A percentile compares a stretch with the other conserved stretches of the same genome.
phyloP scores from a whole-genome alignment of 192 early-diverging fungal genomes.

The Podila epicladia region DNA sequence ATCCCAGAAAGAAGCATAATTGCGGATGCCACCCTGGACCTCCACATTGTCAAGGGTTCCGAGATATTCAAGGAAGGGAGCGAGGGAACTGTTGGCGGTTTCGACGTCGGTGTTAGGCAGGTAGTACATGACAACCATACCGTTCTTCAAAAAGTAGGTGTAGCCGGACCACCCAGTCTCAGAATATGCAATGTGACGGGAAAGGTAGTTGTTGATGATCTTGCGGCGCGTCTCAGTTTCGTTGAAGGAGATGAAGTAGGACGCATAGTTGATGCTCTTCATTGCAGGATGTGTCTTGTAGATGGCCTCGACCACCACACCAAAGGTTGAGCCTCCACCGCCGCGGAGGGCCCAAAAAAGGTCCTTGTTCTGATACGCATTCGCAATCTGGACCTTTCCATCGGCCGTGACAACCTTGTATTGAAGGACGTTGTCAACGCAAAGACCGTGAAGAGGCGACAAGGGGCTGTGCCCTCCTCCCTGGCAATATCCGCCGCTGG shows the following conservation, averaged over 20 bases:
- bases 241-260: neutral
- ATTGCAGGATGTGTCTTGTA: constrained; percentile 24
- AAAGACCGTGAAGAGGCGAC: constrained; percentile 57
- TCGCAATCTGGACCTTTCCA: constrained; percentile 52
- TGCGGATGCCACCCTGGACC: neutral
- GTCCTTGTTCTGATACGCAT: constrained; percentile 54
- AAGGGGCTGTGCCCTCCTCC: constrained; percentile 62
- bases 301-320: constrained; percentile 37
- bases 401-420: constrained; percentile 62
- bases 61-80: constrained; percentile 11
- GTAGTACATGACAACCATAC: neutral
- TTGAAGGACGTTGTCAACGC: constrained; percentile 61
- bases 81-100: neutral
- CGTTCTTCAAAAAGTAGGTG: neutral
- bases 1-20: constrained; percentile 17
- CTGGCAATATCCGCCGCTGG: constrained; percentile 52
- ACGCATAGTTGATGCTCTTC: constrained; percentile 13
- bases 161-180: constrained; percentile 28
- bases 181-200: constrained; percentile 15
- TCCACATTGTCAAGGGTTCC: neutral
- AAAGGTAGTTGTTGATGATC: constrained; percentile 5
- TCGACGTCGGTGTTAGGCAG: constrained; percentile 1
- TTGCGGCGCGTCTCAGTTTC: constrained; percentile 9
- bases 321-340: constrained; percentile 58
- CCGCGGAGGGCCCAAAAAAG: constrained; percentile 71